A percentile compares a stretch with the other conserved stretches of the same genome.
Evolutionary conservation across 2,329 filamentous ascomycete species (phyloP).

Genomic region (Fusarium piperis): DNA sequence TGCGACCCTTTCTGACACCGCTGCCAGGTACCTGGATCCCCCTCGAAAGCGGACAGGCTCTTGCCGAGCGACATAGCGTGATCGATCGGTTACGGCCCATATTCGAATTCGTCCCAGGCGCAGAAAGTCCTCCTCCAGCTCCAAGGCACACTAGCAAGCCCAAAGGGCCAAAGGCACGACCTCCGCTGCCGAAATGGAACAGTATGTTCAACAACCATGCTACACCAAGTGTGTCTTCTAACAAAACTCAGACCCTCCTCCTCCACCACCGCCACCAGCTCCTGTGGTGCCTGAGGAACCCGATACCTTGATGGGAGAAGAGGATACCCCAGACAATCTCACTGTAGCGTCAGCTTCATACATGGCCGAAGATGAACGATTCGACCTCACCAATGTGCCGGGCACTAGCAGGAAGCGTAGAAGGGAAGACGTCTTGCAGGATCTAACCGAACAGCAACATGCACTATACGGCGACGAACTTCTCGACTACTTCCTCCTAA

Average conservation of each 20-base stretch:
- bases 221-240: not conserved
- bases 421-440: constrained; percentile 70
- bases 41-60: constrained; percentile 78
- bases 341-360: constrained; percentile 87
- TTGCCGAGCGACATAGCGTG: constrained; percentile 88
- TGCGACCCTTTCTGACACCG: constrained; percentile 13
- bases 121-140: constrained; percentile 89
- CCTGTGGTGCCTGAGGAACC: constrained; percentile 63
- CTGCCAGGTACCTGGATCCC: constrained; percentile 91
- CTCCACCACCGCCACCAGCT: constrained; percentile 34
- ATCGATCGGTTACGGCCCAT: constrained; percentile 85
- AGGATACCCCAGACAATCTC: constrained; percentile 84
- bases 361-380: constrained; percentile 83
- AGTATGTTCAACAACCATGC: constrained; percentile 33
- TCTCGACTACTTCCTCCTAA: constrained; percentile 93
- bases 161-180: constrained; percentile 70
- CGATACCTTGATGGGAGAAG: constrained; percentile 72
- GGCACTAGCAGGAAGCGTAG: constrained; percentile 80
- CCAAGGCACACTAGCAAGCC: constrained; percentile 92
- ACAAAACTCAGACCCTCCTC: constrained; percentile 32
- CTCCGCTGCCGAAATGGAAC: constrained; percentile 67
- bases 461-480: constrained; percentile 92
- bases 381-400: constrained; percentile 72
- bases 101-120: constrained; percentile 87
- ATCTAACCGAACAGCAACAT: constrained; percentile 82